A percentile compares a stretch with the other conserved stretches of the same genome.
phyloP scores from a whole-genome alignment of 2,329 filamentous ascomycete genomes.

The Hypoxylon sp. region DNA sequence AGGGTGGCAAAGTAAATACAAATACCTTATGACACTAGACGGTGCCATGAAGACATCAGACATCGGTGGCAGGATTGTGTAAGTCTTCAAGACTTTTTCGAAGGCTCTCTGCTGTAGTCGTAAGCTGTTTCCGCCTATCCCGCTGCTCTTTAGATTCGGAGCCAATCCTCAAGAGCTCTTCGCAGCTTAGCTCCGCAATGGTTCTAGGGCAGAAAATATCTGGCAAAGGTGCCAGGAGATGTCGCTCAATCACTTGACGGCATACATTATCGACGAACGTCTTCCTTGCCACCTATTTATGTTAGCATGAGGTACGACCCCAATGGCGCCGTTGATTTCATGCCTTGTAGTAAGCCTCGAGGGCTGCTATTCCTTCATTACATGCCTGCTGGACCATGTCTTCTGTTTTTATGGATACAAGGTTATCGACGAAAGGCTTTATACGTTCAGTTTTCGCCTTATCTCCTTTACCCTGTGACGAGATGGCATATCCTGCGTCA shows the following conservation, averaged over 20 bases:
- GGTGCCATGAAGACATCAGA: too few species aligned
- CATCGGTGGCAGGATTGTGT: not conserved
- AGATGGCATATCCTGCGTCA: not conserved
- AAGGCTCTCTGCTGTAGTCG: not conserved
- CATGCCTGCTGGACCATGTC: not conserved
- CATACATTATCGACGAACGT: slow-evolving; percentile 15
- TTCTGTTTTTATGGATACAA: not conserved
- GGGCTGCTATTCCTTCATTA: not conserved
- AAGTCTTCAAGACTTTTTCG: slow-evolving; percentile 5
- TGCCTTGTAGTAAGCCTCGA: slow-evolving; percentile 10
- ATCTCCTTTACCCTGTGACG: too few species aligned
- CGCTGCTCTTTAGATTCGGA: not conserved
- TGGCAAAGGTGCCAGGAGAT: slow-evolving; percentile 4
- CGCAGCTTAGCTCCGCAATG: not conserved
- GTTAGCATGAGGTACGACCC: not conserved
- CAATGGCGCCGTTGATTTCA: not conserved
- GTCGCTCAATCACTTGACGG: slow-evolving; percentile 12
- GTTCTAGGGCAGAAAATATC: not conserved
- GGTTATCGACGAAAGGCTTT: too few species aligned
- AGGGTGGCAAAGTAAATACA: too few species aligned
- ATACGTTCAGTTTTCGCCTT: not conserved
- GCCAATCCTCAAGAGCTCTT: not conserved
- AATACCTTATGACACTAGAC: too few species aligned
- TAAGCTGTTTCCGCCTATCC: slow-evolving; percentile 1
- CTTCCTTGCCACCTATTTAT: slow-evolving; percentile 1